Percentiles rank a stretch among this genome's conserved stretches.
These are phyloP conservation scores for Solanum sitiens DNA, from an alignment of 257 asterid species.

Conservation along the genomic window DNA sequence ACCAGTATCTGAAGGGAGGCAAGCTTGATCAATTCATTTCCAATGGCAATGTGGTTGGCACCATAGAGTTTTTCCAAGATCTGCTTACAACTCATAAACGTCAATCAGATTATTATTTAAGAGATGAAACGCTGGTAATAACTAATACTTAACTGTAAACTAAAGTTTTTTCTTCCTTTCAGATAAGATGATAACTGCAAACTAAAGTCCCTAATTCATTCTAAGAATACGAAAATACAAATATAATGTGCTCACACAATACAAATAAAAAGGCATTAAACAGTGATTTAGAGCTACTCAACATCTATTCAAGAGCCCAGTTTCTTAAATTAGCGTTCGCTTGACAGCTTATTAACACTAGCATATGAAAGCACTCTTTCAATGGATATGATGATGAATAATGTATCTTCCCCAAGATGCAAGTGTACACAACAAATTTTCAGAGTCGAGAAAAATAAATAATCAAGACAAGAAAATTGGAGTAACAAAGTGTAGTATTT, in stretches of 20 bases:
- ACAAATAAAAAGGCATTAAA: neutral
- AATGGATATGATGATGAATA: neutral
- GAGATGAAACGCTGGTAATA: neutral
- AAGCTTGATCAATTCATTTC: conserved; percentile 71
- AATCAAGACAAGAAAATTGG: neutral
- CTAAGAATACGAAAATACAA: neutral
- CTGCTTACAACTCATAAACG: conserved; percentile 26
- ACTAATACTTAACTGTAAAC: neutral
- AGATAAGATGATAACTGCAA: neutral
- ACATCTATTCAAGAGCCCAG: neutral
- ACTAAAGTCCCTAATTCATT: neutral
- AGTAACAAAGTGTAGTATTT: neutral
- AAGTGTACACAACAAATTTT: neutral
- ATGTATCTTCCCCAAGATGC: neutral
- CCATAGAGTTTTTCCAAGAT: conserved; percentile 65
- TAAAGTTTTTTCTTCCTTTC: neutral
- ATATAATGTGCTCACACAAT: neutral
- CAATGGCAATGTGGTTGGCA: conserved; percentile 65
- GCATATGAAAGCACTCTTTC: neutral
- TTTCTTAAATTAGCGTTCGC: neutral
- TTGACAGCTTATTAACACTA: neutral
- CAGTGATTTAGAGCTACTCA: neutral
- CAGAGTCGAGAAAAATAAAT: neutral
- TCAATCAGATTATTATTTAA: neutral
- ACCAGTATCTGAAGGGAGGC: conserved; percentile 51